These are phyloP conservation scores for Ilyonectria mors-panacis DNA, from an alignment of 2,329 filamentous ascomycete genomes.

Conservation along the genomic window DNA sequence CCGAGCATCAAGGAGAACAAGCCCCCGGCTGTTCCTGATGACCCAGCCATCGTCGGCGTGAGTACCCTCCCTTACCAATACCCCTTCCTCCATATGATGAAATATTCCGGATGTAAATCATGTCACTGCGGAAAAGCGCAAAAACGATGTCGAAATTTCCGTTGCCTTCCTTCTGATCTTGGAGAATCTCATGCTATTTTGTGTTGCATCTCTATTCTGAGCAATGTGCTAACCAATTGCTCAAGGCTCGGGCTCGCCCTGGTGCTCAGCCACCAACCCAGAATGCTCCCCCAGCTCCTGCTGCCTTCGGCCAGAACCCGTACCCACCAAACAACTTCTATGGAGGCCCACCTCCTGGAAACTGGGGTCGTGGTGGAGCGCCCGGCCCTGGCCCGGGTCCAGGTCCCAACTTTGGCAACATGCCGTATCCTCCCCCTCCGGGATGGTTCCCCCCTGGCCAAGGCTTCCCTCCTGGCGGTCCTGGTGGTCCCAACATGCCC, in stretches of 20 bases:
- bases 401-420: slow-evolving; percentile 77
- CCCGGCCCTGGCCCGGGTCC: slow-evolving; percentile 71
- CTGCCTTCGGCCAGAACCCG: slow-evolving; percentile 60
- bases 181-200: slow-evolving; percentile 34
- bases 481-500: slow-evolving; percentile 53
- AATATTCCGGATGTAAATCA: slow-evolving; percentile 97
- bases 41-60: slow-evolving; percentile 97
- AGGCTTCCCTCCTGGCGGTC: slow-evolving; percentile 75
- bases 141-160: slow-evolving; percentile 97
- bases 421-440: slow-evolving; percentile 83
- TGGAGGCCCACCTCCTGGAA: slow-evolving; percentile 65
- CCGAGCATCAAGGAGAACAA: slow-evolving; percentile 81
- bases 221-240: slow-evolving; percentile 42
- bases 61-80: slow-evolving; percentile 64
- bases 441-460: slow-evolving; percentile 87
- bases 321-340: slow-evolving; percentile 65
- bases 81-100: slow-evolving; percentile 77
- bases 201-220: slow-evolving; percentile 47
- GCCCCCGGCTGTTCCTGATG: slow-evolving; percentile 86
- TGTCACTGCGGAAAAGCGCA: slow-evolving; percentile 91
- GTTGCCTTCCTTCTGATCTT: slow-evolving; percentile 99
- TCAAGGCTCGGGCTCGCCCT: slow-evolving; percentile 59
- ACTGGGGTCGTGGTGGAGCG: slow-evolving; percentile 68
- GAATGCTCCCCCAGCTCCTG: slow-evolving; percentile 54
- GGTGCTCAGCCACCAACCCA: slow-evolving; percentile 52